These are phyloP conservation scores for Achlya hypogyna DNA, from an alignment of 352 stramenopile species.

Conservation along the genomic window DNA sequence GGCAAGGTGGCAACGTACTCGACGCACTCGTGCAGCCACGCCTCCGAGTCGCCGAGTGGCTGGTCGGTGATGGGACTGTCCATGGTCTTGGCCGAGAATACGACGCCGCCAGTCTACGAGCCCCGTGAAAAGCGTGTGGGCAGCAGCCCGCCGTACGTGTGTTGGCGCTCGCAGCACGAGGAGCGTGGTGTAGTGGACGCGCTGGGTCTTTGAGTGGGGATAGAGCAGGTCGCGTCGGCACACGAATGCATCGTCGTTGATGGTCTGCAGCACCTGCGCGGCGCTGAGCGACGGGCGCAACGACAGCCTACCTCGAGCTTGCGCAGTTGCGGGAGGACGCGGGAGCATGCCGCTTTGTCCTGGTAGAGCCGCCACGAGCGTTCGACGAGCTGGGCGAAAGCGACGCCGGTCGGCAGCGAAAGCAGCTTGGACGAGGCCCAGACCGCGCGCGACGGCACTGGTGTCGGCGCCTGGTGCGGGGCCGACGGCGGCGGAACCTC, in stretches of 20 bases:
- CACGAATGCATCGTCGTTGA: neutral
- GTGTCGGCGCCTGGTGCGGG: neutral
- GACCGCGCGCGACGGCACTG: neutral
- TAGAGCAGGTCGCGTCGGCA: slow-evolving; percentile 6
- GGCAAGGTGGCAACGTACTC: slow-evolving; percentile 2
- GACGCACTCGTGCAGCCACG: slow-evolving; percentile 15
- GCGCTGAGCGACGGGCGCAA: neutral
- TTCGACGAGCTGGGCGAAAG: neutral
- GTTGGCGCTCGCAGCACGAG: neutral
- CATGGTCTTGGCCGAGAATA: slow-evolving; percentile 2
- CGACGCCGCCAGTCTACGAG: neutral
- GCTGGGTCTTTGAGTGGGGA: neutral
- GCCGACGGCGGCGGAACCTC: neutral
- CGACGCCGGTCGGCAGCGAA: neutral
- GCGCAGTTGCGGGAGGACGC: slow-evolving; percentile 4
- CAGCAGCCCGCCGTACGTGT: neutral
- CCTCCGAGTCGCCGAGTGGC: slow-evolving; percentile 2
- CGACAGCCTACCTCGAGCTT: slow-evolving; percentile 9
- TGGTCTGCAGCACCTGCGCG: neutral
- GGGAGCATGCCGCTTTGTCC: neutral
- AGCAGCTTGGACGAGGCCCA: neutral
- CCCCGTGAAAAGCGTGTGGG: neutral
- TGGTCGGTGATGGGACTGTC: slow-evolving; percentile 9
- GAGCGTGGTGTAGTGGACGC: slow-evolving; percentile 18
- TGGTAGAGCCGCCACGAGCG: neutral